Conservation (phyloP, 306 rosid species). For the Vigna trinervia region DNA sequence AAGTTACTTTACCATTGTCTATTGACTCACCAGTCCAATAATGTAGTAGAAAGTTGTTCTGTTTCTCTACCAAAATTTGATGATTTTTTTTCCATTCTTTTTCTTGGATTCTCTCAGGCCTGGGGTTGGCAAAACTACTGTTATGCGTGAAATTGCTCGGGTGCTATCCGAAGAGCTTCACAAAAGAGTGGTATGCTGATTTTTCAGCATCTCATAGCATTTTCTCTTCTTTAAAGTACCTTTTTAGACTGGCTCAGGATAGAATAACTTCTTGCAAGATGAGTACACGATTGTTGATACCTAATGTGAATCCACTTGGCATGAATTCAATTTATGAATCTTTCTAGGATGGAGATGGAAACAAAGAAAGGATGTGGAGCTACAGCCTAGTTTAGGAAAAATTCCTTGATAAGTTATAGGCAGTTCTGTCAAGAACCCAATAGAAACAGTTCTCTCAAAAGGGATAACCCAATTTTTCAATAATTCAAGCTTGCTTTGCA, state of each 20-base stretch:
- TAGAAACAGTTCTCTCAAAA: no score
- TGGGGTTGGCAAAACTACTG: slow-evolving; percentile 83
- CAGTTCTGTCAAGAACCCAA: no score
- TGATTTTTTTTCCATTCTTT: not conserved
- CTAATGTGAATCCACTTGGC: not conserved
- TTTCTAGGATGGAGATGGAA: no score
- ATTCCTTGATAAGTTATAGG: no score
- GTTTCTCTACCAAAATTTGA: slow-evolving; percentile 16
- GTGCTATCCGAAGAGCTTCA: slow-evolving; percentile 67
- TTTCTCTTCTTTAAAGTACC: slow-evolving; percentile 4
- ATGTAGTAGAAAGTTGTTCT: not conserved
- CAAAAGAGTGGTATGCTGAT: slow-evolving; percentile 69
- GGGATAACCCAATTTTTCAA: no score
- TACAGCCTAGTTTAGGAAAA: no score
- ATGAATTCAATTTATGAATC: no score
- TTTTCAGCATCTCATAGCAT: slow-evolving; percentile 32
- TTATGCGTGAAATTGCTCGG: slow-evolving; percentile 73
- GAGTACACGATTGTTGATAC: slow-evolving; percentile 69
- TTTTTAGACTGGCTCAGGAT: slow-evolving; percentile 30
- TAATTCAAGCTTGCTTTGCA: no score
- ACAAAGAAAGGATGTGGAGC: no score
- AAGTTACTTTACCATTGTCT: slow-evolving; percentile 10
- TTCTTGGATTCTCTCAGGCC: slow-evolving; percentile 55
- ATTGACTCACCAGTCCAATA: slow-evolving; percentile 7
- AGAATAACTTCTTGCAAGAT: slow-evolving; percentile 40